Evolutionary conservation across 2,329 filamentous ascomycete species (phyloP), one percentile per base, ranked within the genome.

Genomic region (Trichoderma oligosporum): DNA sequence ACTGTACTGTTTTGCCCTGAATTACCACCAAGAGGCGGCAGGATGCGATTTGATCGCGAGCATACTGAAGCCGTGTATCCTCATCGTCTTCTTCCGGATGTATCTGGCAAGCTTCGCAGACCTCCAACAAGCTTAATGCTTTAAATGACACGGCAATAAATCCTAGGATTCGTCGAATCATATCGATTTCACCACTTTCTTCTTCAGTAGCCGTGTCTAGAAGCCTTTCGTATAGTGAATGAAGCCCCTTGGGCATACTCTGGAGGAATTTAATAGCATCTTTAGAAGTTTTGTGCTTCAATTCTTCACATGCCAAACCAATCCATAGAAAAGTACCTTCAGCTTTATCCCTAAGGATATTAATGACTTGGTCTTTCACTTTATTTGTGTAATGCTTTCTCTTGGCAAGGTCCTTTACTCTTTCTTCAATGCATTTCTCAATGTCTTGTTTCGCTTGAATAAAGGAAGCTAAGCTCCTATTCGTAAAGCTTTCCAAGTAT

Each of bases 301-400:
- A 60, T 25, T 63, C 63, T 41, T 60, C 41, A 25, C 65, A 64
- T 11, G 62, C 64, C 22, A 63, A 60, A 25, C 62, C 62, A 20
- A 66, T 54, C 64, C 63, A 67, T 11, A 67, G 57, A 20, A 67
- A 67, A 11, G 58, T 67, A 7, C 61, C 60, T 44, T 62, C 61
- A 4, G 62, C 61, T 36, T 63, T 67, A 12, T 60, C 44, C 38
- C 54, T 44, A 6, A 68, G 63, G 4, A 62, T 59, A 7, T 60
- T 36, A 5, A 44, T 57, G 11, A 66, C 47, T 29, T 64, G 52
- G 0, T 47, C 33, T 24, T 58, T 58, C n/a, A 60, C 44, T 38
- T 59, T 62, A 12, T 47, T 33, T 25, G 61, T 61, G 41, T 63
- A 66, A 4, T 54, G 42, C 41, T 60, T 65, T 48, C 49, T 62